These are phyloP conservation scores for Leptomonas seymouri DNA, from an alignment of 208 protist genomes.

Conservation along the genomic window DNA sequence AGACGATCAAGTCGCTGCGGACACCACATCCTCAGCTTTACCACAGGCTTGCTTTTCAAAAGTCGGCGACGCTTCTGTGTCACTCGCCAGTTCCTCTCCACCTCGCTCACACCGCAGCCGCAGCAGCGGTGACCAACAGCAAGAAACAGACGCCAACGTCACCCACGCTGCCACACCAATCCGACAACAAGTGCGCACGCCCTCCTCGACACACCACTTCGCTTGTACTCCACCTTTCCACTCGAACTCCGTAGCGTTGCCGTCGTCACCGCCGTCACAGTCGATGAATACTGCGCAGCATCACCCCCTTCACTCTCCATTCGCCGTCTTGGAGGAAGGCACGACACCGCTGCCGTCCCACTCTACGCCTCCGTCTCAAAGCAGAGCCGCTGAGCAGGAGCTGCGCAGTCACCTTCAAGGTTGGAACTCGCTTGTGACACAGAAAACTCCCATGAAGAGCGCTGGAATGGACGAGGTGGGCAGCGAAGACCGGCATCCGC, in stretches of 20 bases:
- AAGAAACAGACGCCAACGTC: background rate
- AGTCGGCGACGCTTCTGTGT: background rate
- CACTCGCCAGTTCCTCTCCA: too few relatives aligned
- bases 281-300: background rate
- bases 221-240: conserved; percentile 10
- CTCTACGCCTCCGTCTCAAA: conserved; percentile 10
- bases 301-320: background rate
- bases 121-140: too few relatives aligned
- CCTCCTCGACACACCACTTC: background rate
- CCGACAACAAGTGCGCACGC: background rate
- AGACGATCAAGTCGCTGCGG: background rate
- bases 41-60: too few relatives aligned
- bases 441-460: background rate
- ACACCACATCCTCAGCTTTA: too few relatives aligned
- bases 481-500: background rate
- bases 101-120: too few relatives aligned
- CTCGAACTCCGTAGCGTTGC: background rate
- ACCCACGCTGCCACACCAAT: background rate
- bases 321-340: background rate
- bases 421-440: conserved; percentile 15
- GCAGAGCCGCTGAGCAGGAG: conserved; percentile 15
- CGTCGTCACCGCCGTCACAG: background rate
- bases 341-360: conserved; percentile 15
- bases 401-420: conserved; percentile 17
- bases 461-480: background rate